phyloP scores from a whole-genome alignment of 495 filamentous ascomycete genomes.

The Hypoxylon perforatum region DNA sequence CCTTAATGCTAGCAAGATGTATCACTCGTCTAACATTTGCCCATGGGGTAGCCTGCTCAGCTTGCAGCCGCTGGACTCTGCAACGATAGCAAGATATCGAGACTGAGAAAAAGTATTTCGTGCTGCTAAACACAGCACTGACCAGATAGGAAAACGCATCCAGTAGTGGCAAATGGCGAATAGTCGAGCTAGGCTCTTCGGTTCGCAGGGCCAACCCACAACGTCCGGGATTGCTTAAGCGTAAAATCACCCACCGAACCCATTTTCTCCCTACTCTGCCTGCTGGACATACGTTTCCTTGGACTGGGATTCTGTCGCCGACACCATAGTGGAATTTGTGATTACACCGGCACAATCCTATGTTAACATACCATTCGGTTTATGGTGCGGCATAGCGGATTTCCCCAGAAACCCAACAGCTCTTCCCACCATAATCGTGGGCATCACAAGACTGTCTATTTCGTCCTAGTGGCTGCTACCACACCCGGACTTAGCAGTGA shows the following conservation, averaged over 20 bases:
- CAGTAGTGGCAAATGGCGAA: constrained; percentile 33
- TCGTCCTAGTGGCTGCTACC: constrained; percentile 34
- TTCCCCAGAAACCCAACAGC: constrained; percentile 41
- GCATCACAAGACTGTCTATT: constrained; percentile 40
- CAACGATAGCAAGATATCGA: constrained; percentile 20
- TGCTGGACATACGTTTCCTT: constrained; percentile 12
- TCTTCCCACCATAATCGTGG: constrained; percentile 32
- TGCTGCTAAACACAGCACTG: constrained; percentile 3
- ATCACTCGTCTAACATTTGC: constrained; percentile 13
- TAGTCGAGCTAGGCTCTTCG: constrained; percentile 15
- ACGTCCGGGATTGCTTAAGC: constrained; percentile 18
- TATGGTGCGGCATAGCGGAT: constrained; percentile 41
- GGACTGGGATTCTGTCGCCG: constrained; percentile 16
- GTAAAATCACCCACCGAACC: constrained; percentile 23
- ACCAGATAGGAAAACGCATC: constrained; percentile 9
- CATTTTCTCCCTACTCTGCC: not conserved
- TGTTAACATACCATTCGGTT: constrained; percentile 37
- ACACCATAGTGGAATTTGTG: constrained; percentile 28
- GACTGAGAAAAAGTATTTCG: not conserved
- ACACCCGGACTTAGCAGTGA: constrained; percentile 35
- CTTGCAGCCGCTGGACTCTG: constrained; percentile 16
- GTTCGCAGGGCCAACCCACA: constrained; percentile 8
- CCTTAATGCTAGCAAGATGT: constrained; percentile 33
- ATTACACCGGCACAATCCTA: constrained; percentile 23
- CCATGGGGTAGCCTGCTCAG: constrained; percentile 24